Evolutionary conservation across 2,329 filamentous ascomycete species (phyloP), one percentile per base, ranked within the genome.

Genomic region (Aspergillus brasiliensis): DNA sequence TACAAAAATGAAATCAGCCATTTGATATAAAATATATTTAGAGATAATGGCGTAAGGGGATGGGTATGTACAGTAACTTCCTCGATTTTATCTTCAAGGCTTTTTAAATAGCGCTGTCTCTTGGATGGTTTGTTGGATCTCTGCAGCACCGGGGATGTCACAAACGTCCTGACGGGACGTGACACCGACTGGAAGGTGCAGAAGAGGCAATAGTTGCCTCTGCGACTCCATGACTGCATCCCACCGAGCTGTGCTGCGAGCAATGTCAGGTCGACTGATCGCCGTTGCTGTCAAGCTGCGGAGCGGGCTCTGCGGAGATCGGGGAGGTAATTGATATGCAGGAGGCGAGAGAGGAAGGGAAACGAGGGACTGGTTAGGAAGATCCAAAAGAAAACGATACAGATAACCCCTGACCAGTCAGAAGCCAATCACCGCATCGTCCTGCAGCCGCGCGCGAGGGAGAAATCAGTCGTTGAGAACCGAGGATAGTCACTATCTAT

Each of bases 191-290:
- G 73, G 61, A 79, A 75, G 28, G 73, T 65, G 69, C 77, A 79
- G 63, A 79, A 70, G 38, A 80, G 71, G 73, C 79, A 81, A 68
- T 69, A 68, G 51, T 70, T 73, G 65, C 71, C 69, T 67, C 63
- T 71, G 55, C 66, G 67, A 57, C 67, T 68, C 68, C 77, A 75
- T 72, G 69, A 64, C 71, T 72, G 76, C 80, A 82, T 81, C 67
- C 71, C 71, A 69, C 55, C 42, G 60, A 47, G 27, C 23, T 47
- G 27, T 37, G 31, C 21, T 27, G 27, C 44, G 51, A 56, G 13
- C 34, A 44, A 51, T 21, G 2, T 19, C 11, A 23, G 2, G 4
- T 49, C 25, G 46, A 49, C 8, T 8, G 7, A 28, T 27, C 6
- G 46, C 25, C 46, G 46, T 28, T 8, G 8, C 25, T 13, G n/a